Base-by-base conservation (phyloP, 1,284 basidiomycete genomes). In the Lentinula novae-zelandiae region DNA sequence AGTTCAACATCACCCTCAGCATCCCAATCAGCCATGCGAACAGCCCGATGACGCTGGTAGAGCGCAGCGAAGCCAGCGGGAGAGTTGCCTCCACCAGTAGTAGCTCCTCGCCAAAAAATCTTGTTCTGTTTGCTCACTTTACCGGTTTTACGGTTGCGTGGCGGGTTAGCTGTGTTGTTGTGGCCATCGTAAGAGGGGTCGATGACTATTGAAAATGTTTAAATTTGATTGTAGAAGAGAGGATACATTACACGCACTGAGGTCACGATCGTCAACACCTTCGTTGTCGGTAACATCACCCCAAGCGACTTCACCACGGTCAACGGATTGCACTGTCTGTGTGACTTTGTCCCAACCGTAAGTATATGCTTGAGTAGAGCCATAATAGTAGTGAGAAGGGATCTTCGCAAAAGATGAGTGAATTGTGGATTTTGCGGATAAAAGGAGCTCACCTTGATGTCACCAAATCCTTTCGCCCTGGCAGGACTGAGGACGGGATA, bases 351-450 rank as follows among this genome's bases (percentile, higher is more conserved):
- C 93, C 88, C 91, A 95, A 1, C 90, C 95, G 67, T 97, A 97
- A 0, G 93, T 93, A 69, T 96, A 96, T 60, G 87, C 77, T 60
- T 83, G 78, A 10, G 89, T 93, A 58, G 88, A 88, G 10, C 87
- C 89, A 70, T 92, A 93, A 73, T 98, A 96, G 72, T 97, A 96
- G 73, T 97, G 94, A 65, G 91, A 94, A 0, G 95, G 95, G 64
- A 98, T 95, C 58, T 56, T 22, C 1, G 9, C 5, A 15, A 44
- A 4, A 27, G 10, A 40, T 12, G 20, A 27, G 33, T 40, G 15
- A 53, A 6, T 13, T 5, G 4, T 2, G 5, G 0, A n/a, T 34
- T 52, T 5, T 4, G 17, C 5, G 10, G 5, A 3, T 7, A 5
- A 3, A 8, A 7, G 13, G 8, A 34, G 17, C 27, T 36, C 8